Base-by-base conservation (phyloP, 2,329 filamentous ascomycete species). In the Fusarium keratoplasticum region DNA sequence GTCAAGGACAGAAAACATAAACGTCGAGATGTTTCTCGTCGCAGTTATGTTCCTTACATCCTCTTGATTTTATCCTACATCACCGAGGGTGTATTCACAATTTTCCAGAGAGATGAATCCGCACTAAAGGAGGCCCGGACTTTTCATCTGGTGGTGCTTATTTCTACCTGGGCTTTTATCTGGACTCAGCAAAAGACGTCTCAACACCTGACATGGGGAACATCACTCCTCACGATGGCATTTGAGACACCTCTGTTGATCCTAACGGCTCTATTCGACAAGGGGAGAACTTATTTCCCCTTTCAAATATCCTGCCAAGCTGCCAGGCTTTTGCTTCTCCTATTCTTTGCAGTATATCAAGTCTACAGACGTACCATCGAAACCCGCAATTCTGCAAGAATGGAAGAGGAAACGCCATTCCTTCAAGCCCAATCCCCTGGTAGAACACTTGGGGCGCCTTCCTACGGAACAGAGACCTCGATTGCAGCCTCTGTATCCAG, bases 391-490 rank as follows among this genome's bases (percentile, higher is more conserved):
- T 25, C 60, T 1, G 52, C 52, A 6, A 33, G 60, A 16, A 6
- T 16, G 0, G 71, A 75, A 10, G 76, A 78, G 8, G 57, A 73
- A 0, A 64, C 63, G 0, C 76, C 76, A 0, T 76, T 78, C 13
- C 68, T 78, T 0, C 63, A 22, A 0, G 20, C 27, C n/a, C 52
- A 62, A 31, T 16, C 61, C 20, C 1, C 69, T 6, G 50, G 54
- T 2, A 25, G 44, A 3, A 42, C 16, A 6, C 20, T 64, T 4
- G 50, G 27, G 2, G 55, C 13, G 0, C 54, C 64, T 13, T 57
- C 44, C 10, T 78, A 78, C 13, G 73, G 76, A 1, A 78, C 73
- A 0, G 69, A 67, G 3, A 36, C 52, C 3, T 38, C 60, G 0
- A 25, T 57, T 4, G 29, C 33, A 10, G 27, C 44, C 1, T 20